These are phyloP conservation scores for Liquidambar formosana DNA, from an alignment of 164 flowering plant genomes.

Conservation along the genomic window DNA sequence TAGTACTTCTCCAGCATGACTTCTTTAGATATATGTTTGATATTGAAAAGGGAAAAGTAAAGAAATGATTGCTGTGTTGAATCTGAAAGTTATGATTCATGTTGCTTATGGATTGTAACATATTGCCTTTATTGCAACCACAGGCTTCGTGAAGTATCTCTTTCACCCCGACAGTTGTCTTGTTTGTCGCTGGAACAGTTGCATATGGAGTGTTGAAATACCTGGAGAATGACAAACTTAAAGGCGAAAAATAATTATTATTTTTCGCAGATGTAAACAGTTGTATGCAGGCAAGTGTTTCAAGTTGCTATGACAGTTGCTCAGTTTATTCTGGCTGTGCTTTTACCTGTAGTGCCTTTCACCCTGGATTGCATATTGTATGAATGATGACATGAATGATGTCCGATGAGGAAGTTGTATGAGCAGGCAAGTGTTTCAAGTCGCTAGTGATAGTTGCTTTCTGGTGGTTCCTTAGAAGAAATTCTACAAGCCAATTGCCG, in stretches of 20 bases:
- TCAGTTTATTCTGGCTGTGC: neutral
- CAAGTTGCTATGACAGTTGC: neutral
- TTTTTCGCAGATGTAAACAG: neutral
- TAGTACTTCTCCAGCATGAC: neutral
- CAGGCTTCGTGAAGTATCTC: constrained; percentile 91
- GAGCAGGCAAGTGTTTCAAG: too few relatives aligned
- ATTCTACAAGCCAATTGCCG: too few relatives aligned
- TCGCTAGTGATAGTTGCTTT: neutral
- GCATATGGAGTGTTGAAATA: constrained; percentile 84
- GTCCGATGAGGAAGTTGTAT: too few relatives aligned
- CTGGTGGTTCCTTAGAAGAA: neutral
- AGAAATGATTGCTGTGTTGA: neutral
- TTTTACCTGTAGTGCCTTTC: neutral
- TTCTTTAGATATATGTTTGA: too few relatives aligned
- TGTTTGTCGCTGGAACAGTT: constrained; percentile 83
- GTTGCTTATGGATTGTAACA: neutral
- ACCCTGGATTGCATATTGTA: neutral
- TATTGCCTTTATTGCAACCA: constrained; percentile 1
- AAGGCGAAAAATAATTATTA: constrained; percentile 33
- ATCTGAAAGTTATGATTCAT: neutral
- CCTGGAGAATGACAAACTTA: constrained; percentile 58
- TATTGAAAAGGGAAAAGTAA: neutral
- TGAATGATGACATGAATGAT: too few relatives aligned
- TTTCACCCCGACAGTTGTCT: constrained; percentile 86
- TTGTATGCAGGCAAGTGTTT: constrained; percentile 1